Percentiles rank a stretch among this genome's conserved stretches.
phyloP scores from a whole-genome alignment of 2,329 filamentous ascomycete species.

The Thelonectria blattea region DNA sequence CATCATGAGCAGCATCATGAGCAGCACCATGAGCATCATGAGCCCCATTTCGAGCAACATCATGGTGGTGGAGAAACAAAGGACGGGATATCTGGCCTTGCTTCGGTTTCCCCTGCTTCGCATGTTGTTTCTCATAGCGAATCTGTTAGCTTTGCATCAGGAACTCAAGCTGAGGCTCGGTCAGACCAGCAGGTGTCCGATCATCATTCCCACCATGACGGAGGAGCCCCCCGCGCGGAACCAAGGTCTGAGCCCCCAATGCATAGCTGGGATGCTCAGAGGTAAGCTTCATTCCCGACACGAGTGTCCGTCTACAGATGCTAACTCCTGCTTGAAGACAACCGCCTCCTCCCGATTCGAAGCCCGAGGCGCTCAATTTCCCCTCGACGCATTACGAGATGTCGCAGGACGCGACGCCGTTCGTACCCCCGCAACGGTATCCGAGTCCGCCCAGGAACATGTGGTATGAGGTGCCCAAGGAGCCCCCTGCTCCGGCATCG shows the following conservation, averaged over 20 bases:
- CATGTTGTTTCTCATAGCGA: constrained; percentile 39
- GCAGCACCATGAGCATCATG: constrained; percentile 12
- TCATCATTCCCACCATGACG: constrained; percentile 24
- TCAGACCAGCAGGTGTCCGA: constrained; percentile 43
- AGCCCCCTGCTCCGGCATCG: constrained; percentile 58
- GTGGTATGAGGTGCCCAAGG: constrained; percentile 83
- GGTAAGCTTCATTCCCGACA: constrained; percentile 44
- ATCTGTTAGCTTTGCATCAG: constrained; percentile 48
- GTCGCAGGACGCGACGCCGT: constrained; percentile 76
- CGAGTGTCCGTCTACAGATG: neutral
- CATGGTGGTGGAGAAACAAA: constrained; percentile 16
- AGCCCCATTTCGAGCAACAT: constrained; percentile 26
- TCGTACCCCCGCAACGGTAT: constrained; percentile 77
- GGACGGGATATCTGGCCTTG: constrained; percentile 25
- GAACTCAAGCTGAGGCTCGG: constrained; percentile 56
- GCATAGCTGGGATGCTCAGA: constrained; percentile 61
- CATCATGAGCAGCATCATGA: constrained; percentile 3
- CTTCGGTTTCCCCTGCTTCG: constrained; percentile 27
- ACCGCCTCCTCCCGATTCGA: constrained; percentile 68
- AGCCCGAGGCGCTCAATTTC: constrained; percentile 85
- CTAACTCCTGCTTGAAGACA: constrained; percentile 53
- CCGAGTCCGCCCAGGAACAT: constrained; percentile 85
- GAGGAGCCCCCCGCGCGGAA: constrained; percentile 26
- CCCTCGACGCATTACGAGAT: constrained; percentile 81
- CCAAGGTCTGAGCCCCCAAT: constrained; percentile 37